phyloP scores from a whole-genome alignment of 495 filamentous ascomycete species.

The Tuber magnatum region DNA sequence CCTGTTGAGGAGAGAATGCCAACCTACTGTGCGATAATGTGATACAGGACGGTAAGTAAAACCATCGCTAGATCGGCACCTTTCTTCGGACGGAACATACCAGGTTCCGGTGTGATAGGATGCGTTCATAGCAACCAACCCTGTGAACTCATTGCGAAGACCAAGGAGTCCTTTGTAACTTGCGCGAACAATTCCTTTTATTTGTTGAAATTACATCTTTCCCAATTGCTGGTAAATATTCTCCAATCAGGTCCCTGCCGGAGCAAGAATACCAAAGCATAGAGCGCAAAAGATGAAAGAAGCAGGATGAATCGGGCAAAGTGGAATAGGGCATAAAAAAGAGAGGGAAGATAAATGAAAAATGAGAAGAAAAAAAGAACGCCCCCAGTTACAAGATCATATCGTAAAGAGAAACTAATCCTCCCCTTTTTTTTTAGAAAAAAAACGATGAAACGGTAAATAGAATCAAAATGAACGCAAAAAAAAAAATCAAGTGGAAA shows the following conservation, averaged over 20 bases:
- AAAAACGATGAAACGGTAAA: neutral
- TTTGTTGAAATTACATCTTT: slow-evolving; percentile 2
- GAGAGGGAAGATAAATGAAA: neutral
- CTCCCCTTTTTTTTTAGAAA: neutral
- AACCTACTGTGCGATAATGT: neutral
- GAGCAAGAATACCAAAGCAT: neutral
- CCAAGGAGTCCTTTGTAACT: neutral
- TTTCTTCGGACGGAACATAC: neutral
- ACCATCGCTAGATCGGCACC: neutral
- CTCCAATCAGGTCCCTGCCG: neutral
- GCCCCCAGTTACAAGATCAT: slow-evolving; percentile 33
- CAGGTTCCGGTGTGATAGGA: neutral
- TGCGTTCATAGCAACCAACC: neutral
- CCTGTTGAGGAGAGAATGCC: neutral
- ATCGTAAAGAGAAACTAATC: slow-evolving; percentile 1
- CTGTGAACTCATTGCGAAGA: neutral
- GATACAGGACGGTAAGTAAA: neutral
- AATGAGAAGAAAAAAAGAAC: slow-evolving; percentile 19
- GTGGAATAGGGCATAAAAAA: neutral
- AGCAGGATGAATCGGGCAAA: neutral
- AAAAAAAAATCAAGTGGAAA: neutral
- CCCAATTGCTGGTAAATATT: neutral
- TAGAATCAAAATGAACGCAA: neutral
- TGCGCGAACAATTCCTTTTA: neutral
- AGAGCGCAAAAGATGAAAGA: neutral